Base-by-base conservation (phyloP, 768 basidiomycete genomes). In the Tulasnella sp. region DNA sequence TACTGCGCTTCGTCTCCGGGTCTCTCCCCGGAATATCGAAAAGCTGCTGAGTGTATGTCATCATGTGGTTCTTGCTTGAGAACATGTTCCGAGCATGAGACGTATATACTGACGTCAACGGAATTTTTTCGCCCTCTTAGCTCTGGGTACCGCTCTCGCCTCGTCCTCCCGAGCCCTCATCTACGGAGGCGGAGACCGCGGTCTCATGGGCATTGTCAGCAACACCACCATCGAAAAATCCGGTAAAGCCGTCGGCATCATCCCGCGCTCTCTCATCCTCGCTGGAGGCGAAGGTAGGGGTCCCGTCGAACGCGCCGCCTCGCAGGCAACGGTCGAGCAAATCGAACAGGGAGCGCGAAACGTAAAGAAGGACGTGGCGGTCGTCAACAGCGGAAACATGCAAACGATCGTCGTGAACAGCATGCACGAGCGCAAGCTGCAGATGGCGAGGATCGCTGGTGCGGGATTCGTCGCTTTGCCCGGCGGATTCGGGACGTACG, bases 401-500 rank as follows among this genome's bases (percentile, higher is more conserved):
- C 84, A 88, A 76, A 87, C 85, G 91, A 88, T 95, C 77, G 85
- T 96, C 8, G 94, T 95, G 2, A 87, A 90, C 81, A 93, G 93
- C 0, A 96, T 96, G 94, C 94, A 95, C 82, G 92, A 96, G 83
- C 91, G 97, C 18, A 98, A 98, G 84, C 88, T 93, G 18, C 91
- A 94, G 85, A 98, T 99, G 96, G 96, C 97, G 0, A 90, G 90
- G 82, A 88, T 93, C 12, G 91, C 90, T 0, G 84, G 86, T 0
- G 89, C 89, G 20, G 96, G 92, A 0, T 99, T 99, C 83, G 87
- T 98, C 72, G 95, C 92, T 14, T 87, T 99, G n/a, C 97, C 97
- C 0, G 97, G 97, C 24, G 97, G 97, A 0, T 98, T 92, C 84
- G 97, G 97, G 14, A 98, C 97, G 0, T 95, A 95, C 82, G 97